Percentiles rank a stretch among this genome's conserved stretches.
Evolutionary conservation across 352 stramenopile species (phyloP).

Genomic region (Pythium biforme): DNA sequence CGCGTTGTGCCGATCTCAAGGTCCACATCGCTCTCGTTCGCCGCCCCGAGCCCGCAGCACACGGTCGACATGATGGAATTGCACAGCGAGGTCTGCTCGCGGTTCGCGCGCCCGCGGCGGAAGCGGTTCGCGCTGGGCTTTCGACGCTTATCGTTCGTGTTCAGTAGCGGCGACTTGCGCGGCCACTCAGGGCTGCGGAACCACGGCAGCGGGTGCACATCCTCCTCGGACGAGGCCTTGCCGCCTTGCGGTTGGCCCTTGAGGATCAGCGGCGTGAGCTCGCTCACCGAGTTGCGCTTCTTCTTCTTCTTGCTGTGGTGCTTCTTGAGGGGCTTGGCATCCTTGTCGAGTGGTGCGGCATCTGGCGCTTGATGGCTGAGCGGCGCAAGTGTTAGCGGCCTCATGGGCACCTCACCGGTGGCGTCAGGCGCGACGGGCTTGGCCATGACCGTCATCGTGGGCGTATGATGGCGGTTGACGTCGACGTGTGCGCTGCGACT

Average conservation of each 20-base stretch:
- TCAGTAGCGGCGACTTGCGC: constrained; percentile 23
- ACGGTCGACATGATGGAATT: constrained; percentile 19
- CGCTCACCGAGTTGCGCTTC: constrained; percentile 26
- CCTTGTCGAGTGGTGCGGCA: not conserved
- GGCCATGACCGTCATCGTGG: not conserved
- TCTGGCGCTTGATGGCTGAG: not conserved
- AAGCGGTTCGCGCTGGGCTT: constrained; percentile 13
- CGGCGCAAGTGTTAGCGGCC: not conserved
- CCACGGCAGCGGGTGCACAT: constrained; percentile 74
- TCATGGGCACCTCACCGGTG: not conserved
- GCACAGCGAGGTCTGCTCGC: constrained; percentile 24
- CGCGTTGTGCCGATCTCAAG: constrained; percentile 44
- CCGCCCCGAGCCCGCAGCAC: constrained; percentile 20
- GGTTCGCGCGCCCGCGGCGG: constrained; percentile 10
- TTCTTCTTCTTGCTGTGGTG: constrained; percentile 23
- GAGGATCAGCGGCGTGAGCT: constrained; percentile 43
- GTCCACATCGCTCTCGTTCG: constrained; percentile 39
- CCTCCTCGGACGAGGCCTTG: constrained; percentile 38
- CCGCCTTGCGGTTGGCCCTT: constrained; percentile 27
- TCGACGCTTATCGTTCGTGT: constrained; percentile 14
- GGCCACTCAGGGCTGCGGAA: constrained; percentile 72
- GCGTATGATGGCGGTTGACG: not conserved
- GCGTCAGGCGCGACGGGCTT: not conserved
- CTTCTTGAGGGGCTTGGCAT: constrained; percentile 13
- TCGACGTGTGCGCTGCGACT: not conserved